Evolutionary conservation across 2,329 filamentous ascomycete genomes (phyloP).

Genomic region (Diplodia intermedia): DNA sequence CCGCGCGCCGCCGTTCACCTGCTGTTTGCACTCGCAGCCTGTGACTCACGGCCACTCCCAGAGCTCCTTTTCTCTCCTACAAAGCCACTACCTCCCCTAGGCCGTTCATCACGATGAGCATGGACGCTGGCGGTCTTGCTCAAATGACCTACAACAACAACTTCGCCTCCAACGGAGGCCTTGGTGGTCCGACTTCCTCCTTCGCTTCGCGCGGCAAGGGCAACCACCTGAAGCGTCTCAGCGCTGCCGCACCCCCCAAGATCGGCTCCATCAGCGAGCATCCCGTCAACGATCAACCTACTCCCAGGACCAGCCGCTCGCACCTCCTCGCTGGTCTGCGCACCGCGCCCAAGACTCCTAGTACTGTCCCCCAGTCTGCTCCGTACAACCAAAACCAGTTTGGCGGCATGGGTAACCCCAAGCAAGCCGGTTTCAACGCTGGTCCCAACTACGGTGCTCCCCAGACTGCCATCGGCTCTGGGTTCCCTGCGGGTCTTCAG

Average conservation of each 20-base stretch:
- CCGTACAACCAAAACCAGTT: slow-evolving; percentile 63
- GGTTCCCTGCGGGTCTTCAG: slow-evolving; percentile 56
- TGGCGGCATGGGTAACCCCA: slow-evolving; percentile 46
- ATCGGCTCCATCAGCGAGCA: slow-evolving; percentile 68
- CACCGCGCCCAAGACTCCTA: slow-evolving; percentile 87
- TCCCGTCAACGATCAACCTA: slow-evolving; percentile 66
- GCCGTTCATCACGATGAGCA: slow-evolving; percentile 55
- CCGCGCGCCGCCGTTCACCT: slow-evolving; percentile 30
- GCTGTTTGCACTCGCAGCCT: slow-evolving; percentile 34
- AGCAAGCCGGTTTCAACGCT: slow-evolving; percentile 41
- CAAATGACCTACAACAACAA: slow-evolving; percentile 90
- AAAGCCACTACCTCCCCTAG: slow-evolving; percentile 40
- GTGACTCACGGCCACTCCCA: slow-evolving; percentile 36
- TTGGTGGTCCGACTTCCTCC: slow-evolving; percentile 78
- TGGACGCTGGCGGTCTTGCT: slow-evolving; percentile 99
- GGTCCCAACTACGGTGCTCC: slow-evolving; percentile 57
- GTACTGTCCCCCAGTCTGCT: slow-evolving; percentile 68
- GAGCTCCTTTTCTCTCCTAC: slow-evolving; percentile 43
- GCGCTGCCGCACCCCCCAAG: slow-evolving; percentile 75
- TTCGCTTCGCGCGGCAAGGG: slow-evolving; percentile 87
- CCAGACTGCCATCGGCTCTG: slow-evolving; percentile 65
- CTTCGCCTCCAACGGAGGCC: slow-evolving; percentile 65
- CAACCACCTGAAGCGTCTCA: slow-evolving; percentile 86
- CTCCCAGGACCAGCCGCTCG: slow-evolving; percentile 91
- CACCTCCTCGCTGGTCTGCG: slow-evolving; percentile 92